phyloP scores from a whole-genome alignment of 345 rosid species.

The Aquilaria malaccensis region DNA sequence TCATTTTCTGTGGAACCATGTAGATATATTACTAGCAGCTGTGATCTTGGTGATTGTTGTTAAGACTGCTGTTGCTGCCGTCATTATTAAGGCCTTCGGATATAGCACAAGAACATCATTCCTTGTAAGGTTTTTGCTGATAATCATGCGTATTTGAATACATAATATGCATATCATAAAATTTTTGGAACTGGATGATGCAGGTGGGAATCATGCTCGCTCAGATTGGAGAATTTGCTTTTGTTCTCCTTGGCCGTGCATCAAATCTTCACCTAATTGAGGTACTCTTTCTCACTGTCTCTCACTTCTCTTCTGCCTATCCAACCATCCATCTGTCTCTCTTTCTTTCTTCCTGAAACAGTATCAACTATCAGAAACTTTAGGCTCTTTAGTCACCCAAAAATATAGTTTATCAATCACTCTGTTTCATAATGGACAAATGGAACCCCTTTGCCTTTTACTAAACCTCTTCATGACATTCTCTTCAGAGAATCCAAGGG shows the following conservation, averaged over 20 bases:
- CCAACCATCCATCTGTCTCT: neutral
- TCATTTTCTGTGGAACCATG: constrained; percentile 97
- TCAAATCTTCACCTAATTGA: constrained; percentile 90
- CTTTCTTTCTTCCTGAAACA: too few relatives aligned
- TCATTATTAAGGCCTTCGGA: constrained; percentile 69
- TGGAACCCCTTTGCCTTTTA: too few relatives aligned
- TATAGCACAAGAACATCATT: constrained; percentile 81
- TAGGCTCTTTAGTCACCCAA: too few relatives aligned
- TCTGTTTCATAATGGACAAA: too few relatives aligned
- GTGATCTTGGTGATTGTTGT: constrained; percentile 87
- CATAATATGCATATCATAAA: neutral
- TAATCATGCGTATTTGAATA: constrained; percentile 4
- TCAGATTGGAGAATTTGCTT: constrained; percentile 98
- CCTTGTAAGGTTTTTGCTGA: constrained; percentile 48
- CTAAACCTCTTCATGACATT: too few relatives aligned
- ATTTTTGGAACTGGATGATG: constrained; percentile 3
- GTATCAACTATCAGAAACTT: too few relatives aligned
- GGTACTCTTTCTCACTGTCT: constrained; percentile 30
- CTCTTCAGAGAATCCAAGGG: too few relatives aligned
- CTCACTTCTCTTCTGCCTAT: too few relatives aligned
- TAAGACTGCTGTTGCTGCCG: constrained; percentile 73
- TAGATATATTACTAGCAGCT: constrained; percentile 93
- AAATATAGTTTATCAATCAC: too few relatives aligned
- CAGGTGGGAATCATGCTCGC: constrained; percentile 93
- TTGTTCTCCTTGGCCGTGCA: constrained; percentile 90